A percentile compares a stretch with the other conserved stretches of the same genome.
These are phyloP conservation scores for Aurinia saxatilis DNA, from an alignment of 345 rosid genomes.

Conservation along the genomic window DNA sequence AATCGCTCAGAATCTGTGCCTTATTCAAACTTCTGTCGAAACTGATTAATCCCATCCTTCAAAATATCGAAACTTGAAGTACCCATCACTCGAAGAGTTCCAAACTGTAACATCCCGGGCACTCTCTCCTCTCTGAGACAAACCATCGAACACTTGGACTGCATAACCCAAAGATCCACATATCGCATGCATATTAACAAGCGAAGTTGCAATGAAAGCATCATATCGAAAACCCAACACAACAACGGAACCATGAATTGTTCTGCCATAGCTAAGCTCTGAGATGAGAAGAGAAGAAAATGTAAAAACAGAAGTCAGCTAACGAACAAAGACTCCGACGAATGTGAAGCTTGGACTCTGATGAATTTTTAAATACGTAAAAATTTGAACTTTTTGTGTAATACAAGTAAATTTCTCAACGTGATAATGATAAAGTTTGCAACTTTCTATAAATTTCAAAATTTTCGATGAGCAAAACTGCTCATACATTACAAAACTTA, in stretches of 20 bases:
- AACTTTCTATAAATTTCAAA: constrained; percentile 1
- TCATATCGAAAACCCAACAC: constrained; percentile 41
- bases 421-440: neutral
- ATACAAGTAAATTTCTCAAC: neutral
- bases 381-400: too few species aligned
- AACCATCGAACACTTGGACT: constrained; percentile 62
- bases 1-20: too few species aligned
- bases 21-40: too few species aligned
- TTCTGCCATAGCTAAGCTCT: too few species aligned
- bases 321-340: too few species aligned
- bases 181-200: constrained; percentile 49
- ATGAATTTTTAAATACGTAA: too few species aligned
- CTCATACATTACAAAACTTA: constrained; percentile 9
- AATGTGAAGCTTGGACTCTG: too few species aligned
- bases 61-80: constrained; percentile 41
- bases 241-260: constrained; percentile 21
- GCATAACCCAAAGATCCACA: constrained; percentile 52
- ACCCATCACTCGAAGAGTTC: constrained; percentile 62
- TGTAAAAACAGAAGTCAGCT: too few species aligned
- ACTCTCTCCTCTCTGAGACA: too few species aligned
- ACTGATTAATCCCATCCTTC: too few species aligned
- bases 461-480: constrained; percentile 14
- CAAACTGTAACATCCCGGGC: constrained; percentile 54
- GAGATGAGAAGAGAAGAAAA: too few species aligned
- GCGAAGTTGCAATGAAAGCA: constrained; percentile 52